Evolutionary conservation across 2,329 filamentous ascomycete genomes (phyloP), one percentile per base, ranked within the genome.

Genomic region (Phialocephala sp.): DNA sequence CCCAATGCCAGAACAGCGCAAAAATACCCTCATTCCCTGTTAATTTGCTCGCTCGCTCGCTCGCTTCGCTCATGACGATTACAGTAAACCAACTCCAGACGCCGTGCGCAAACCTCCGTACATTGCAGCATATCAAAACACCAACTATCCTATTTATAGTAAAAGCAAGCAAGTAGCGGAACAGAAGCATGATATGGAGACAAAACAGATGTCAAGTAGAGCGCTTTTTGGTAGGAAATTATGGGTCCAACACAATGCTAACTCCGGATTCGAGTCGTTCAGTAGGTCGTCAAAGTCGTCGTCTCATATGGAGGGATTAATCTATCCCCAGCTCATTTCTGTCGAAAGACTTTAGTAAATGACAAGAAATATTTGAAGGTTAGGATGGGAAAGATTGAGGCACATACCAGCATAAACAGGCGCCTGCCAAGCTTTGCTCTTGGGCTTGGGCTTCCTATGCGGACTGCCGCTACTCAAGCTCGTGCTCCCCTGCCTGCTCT

Each of bases 351-450:
- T 11, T 52, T 52, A 52, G 47, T 52, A 52, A 2, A 22, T 20
- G n/a, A 3, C 27, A 20, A 6, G n/a, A 52, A 22, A 52, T 18
- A 4, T 22, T 52, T 11, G 4, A 22, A 20, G n/a, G 20, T 11
- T 22, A 52, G 47, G 27, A 32, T 56, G 52, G 37, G 45, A 15
- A 5, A 6, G 18, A 14, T 41, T 11, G 15, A n/a, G n/a, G 8
- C 22, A 64, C 65, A 8, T 60, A 76, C 76, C 78, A 71, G 78
- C 74, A 74, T 80, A 80, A 36, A 79, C 74, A 43, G 78, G 76
- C 50, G 77, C 72, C 67, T 81, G 78, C 79, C 80, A 81, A 35
- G 75, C 74, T 68, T 79, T 78, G 57, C 75, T 76, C 73, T 79
- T 78, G 63, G 68, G 73, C 69, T 74, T 78, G 67, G 60, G 41